Evolutionary conservation across 2,329 filamentous ascomycete genomes (phyloP).

Genomic region (Capronia americana): DNA sequence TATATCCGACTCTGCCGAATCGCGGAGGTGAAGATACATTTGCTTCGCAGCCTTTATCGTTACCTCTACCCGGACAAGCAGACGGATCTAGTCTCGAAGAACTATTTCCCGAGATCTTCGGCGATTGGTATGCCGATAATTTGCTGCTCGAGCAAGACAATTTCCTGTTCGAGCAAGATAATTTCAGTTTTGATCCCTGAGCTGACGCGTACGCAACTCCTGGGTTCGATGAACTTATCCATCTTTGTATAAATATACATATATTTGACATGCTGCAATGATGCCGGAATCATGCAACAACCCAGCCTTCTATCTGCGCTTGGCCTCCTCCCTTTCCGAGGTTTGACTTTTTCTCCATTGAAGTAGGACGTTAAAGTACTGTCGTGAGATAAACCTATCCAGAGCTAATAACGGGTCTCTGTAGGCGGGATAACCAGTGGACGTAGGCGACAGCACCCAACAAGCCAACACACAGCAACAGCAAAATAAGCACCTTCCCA

Average conservation of each 20-base stretch:
- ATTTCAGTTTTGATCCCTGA: slow-evolving; percentile 19
- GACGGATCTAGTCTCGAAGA: slow-evolving; percentile 17
- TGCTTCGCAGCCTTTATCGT: slow-evolving; percentile 5
- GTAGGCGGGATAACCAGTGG: too few species aligned
- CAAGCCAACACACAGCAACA: too few species aligned
- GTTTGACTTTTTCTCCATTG: background rate
- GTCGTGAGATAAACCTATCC: background rate
- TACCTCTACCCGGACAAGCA: slow-evolving; percentile 1
- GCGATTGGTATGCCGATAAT: slow-evolving; percentile 19
- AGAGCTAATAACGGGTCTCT: background rate
- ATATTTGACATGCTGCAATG: background rate
- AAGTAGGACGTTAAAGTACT: background rate
- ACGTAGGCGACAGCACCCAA: too few species aligned
- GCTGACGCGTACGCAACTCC: background rate
- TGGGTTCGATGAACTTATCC: slow-evolving; percentile 5
- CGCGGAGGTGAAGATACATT: background rate
- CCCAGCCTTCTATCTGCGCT: background rate
- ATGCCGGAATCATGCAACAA: background rate
- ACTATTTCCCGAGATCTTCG: slow-evolving; percentile 25
- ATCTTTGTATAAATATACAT: slow-evolving; percentile 10
- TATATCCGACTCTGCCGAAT: slow-evolving; percentile 5
- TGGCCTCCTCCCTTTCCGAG: background rate
- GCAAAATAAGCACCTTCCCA: too few species aligned
- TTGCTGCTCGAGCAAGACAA: slow-evolving; percentile 12
- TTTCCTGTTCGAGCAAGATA: too few species aligned